Base-by-base conservation (phyloP, 1,284 basidiomycete species). In the Naganishia liquefaciens region DNA sequence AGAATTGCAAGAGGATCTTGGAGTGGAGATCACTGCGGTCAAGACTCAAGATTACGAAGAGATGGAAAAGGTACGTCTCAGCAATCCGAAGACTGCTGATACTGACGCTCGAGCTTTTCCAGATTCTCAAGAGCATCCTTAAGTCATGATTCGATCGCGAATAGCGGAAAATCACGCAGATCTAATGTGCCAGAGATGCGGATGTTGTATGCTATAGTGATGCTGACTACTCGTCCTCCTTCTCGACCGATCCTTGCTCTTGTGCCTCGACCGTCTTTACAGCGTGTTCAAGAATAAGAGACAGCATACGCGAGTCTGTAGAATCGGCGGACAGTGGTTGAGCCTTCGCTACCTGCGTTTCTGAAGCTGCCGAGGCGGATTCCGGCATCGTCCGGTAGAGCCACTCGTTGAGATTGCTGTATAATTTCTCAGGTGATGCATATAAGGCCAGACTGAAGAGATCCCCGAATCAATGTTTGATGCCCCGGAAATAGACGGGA, bases 11-110 rank as follows among this genome's bases (percentile, higher is more conserved):
- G 82, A 86, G 70, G 83, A 83, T 1, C 84, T 92, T 1, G 87
- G 88, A 27, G 87, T 84, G 77, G 82, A 84, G 71, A 93, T 94
- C 66, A 84, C 86, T 66, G 83, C 88, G 46, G 90, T 94, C 69
- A 87, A 89, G 75, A 93, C 91, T 2, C 81, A 86, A 68, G 89
- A 93, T 79, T 80, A 93, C 70, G 91, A 94, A 75, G 86, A 85
- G 73, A 94, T 94, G 91, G 91, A 94, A 75, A 84, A 88, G 81
- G 90, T 90, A 46, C 55, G 75, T 58, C 33, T 10, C 33, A 37
- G 33, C 9, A 28, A 2, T 54, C 23, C 43, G 1, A 2, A 44
- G n/a, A n/a, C n/a, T 25, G 46, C 49, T 51, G 27, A 33, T 28
- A 15, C 11, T 28, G 28, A 6, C 15, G 33, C 23, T 37, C 13